Percentiles rank a stretch among this genome's conserved stretches.
phyloP scores from a whole-genome alignment of 768 basidiomycete genomes.

The Fistulinella prunicolor region DNA sequence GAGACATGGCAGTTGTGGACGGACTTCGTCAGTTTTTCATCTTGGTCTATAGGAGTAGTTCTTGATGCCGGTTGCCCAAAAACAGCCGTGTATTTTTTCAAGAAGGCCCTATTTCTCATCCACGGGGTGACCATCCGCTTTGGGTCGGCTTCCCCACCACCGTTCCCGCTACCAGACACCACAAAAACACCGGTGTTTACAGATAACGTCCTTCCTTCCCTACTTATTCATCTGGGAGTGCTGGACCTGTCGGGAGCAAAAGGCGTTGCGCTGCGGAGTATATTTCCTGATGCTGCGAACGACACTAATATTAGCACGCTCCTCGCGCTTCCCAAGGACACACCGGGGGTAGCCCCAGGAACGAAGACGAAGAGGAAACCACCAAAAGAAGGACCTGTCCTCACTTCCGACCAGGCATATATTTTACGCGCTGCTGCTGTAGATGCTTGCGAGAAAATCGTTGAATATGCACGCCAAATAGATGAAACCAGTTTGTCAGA shows the following conservation, averaged over 20 bases:
- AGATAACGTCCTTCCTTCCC: slow-evolving; percentile 83
- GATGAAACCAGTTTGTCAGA: slow-evolving; percentile 19
- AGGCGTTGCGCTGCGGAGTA: slow-evolving; percentile 38
- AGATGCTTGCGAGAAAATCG: slow-evolving; percentile 71
- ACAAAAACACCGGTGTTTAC: slow-evolving; percentile 62
- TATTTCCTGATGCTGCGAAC: slow-evolving; percentile 50
- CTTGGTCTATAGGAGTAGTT: background rate
- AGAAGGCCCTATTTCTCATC: slow-evolving; percentile 83
- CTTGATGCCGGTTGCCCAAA: background rate
- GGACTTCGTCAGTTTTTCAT: slow-evolving; percentile 48
- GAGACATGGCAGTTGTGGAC: slow-evolving; percentile 68
- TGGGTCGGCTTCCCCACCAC: slow-evolving; percentile 46
- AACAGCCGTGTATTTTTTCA: slow-evolving; percentile 83
- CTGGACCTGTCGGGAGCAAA: slow-evolving; percentile 55
- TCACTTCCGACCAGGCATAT: slow-evolving; percentile 63
- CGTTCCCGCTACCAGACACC: slow-evolving; percentile 64
- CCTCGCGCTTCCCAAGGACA: slow-evolving; percentile 33
- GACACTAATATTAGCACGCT: slow-evolving; percentile 38
- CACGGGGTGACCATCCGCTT: slow-evolving; percentile 69
- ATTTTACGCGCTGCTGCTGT: slow-evolving; percentile 76
- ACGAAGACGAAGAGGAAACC: slow-evolving; percentile 17
- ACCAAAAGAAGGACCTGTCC: slow-evolving; percentile 48
- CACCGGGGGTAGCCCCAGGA: slow-evolving; percentile 6
- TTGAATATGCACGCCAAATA: slow-evolving; percentile 46
- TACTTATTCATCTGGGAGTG: slow-evolving; percentile 73